phyloP scores from a whole-genome alignment of 352 stramenopile genomes.

The Pythium aphanidermatum region DNA sequence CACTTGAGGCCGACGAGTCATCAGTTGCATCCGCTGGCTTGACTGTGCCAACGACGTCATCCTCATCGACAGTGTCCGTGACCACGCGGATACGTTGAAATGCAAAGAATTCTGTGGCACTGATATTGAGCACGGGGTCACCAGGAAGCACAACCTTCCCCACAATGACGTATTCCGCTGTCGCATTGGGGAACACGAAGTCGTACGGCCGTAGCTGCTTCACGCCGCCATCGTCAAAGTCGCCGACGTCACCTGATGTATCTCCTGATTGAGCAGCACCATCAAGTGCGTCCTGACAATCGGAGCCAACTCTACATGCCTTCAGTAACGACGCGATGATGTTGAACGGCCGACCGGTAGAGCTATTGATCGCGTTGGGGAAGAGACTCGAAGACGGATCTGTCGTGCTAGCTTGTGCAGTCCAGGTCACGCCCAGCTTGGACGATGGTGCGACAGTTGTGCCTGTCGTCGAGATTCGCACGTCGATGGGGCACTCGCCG shows the following conservation, averaged over 20 bases:
- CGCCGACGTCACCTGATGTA: background rate
- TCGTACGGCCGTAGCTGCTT: background rate
- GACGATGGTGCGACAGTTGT: too few species aligned
- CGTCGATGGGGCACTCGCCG: slow-evolving; percentile 39
- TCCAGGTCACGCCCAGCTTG: background rate
- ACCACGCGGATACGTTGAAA: background rate
- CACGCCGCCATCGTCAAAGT: background rate
- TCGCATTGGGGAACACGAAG: background rate
- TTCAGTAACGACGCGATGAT: background rate
- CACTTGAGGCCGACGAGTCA: too few species aligned
- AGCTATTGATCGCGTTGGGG: background rate
- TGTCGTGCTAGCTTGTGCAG: background rate
- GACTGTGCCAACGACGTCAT: background rate
- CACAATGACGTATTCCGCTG: too few species aligned
- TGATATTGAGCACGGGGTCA: background rate
- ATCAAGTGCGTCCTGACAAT: background rate
- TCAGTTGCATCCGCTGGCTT: background rate
- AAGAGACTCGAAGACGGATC: background rate
- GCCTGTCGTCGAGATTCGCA: slow-evolving; percentile 21
- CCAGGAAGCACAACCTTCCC: too few species aligned
- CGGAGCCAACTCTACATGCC: background rate
- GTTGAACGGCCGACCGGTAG: background rate
- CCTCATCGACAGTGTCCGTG: too few species aligned
- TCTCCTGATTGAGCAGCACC: too few species aligned
- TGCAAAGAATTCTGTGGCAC: background rate